These are phyloP conservation scores for Heterobasidion occidentale DNA, from an alignment of 1,284 basidiomycete species.

Conservation along the genomic window DNA sequence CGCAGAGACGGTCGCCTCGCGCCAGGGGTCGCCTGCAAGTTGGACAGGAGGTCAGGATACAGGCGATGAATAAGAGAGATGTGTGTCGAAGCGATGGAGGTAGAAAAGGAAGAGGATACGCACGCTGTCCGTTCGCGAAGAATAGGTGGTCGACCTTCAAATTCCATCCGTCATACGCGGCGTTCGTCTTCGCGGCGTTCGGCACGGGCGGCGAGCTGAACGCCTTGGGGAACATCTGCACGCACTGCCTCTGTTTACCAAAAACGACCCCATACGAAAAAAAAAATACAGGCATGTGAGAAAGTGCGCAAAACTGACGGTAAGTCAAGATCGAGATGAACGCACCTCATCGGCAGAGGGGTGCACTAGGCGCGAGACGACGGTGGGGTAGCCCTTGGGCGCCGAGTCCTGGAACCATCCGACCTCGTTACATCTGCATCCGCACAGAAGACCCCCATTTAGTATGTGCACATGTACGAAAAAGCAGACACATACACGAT, in stretches of 20 bases:
- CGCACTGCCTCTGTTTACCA: slow-evolving; percentile 48
- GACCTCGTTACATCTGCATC: slow-evolving; percentile 55
- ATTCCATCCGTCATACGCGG: slow-evolving; percentile 53
- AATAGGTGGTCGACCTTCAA: slow-evolving; percentile 49
- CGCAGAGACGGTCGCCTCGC: slow-evolving; percentile 59
- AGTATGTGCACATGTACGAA: background rate
- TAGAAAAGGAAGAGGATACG: slow-evolving; percentile 17
- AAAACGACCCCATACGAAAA: background rate
- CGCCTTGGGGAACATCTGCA: slow-evolving; percentile 47
- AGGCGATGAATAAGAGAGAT: background rate
- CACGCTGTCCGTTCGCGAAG: slow-evolving; percentile 62
- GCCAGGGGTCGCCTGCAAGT: slow-evolving; percentile 64
- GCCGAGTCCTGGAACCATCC: slow-evolving; percentile 59
- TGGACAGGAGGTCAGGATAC: background rate
- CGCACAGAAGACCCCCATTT: background rate
- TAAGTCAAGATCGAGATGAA: background rate
- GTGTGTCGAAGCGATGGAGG: background rate
- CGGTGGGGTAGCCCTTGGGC: slow-evolving; percentile 38
- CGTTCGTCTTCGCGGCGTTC: slow-evolving; percentile 35
- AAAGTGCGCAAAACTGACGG: background rate
- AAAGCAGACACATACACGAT: slow-evolving; percentile 33
- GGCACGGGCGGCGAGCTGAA: slow-evolving; percentile 35
- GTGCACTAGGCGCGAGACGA: slow-evolving; percentile 56
- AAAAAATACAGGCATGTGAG: background rate
- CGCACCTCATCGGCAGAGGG: slow-evolving; percentile 40